Evolutionary conservation across 83 land plant species (phyloP).

Genomic region (Picea abies): DNA sequence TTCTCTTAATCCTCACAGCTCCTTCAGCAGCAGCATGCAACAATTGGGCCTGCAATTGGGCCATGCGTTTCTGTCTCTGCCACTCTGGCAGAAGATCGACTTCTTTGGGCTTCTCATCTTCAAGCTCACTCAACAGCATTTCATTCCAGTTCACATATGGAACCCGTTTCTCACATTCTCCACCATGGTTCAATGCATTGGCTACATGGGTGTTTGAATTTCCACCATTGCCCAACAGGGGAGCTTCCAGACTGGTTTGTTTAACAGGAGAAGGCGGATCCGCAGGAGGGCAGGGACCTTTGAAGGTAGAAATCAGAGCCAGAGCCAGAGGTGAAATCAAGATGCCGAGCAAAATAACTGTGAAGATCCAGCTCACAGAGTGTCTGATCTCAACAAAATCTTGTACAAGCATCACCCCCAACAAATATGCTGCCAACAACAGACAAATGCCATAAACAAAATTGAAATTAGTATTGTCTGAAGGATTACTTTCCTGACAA

Average conservation of each 20-base stretch:
- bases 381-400: conserved; percentile 21
- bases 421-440: conserved; percentile 39
- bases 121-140: conserved; percentile 40
- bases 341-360: conserved; percentile 26
- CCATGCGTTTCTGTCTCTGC: conserved; percentile 16
- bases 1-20: conserved; percentile 35
- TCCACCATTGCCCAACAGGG: not conserved
- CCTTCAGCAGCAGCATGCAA: conserved; percentile 26
- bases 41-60: conserved; percentile 15
- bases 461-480: conserved; percentile 31
- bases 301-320: conserved; percentile 19
- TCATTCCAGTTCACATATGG: conserved; percentile 15
- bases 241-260: not conserved
- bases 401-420: conserved; percentile 37
- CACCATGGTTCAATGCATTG: not conserved
- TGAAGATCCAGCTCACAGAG: conserved; percentile 19
- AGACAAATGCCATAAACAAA: conserved; percentile 38
- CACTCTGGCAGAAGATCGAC: conserved; percentile 20
- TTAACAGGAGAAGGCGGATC: not conserved
- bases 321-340: conserved; percentile 35
- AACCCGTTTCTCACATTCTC: not conserved
- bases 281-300: not conserved
- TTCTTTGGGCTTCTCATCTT: conserved; percentile 35
- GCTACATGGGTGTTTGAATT: not conserved
- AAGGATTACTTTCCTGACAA: not conserved